Percentiles rank a stretch among this genome's conserved stretches.
These are phyloP conservation scores for Fusarium phyllophilum DNA, from an alignment of 2,329 filamentous ascomycete genomes.

Conservation along the genomic window DNA sequence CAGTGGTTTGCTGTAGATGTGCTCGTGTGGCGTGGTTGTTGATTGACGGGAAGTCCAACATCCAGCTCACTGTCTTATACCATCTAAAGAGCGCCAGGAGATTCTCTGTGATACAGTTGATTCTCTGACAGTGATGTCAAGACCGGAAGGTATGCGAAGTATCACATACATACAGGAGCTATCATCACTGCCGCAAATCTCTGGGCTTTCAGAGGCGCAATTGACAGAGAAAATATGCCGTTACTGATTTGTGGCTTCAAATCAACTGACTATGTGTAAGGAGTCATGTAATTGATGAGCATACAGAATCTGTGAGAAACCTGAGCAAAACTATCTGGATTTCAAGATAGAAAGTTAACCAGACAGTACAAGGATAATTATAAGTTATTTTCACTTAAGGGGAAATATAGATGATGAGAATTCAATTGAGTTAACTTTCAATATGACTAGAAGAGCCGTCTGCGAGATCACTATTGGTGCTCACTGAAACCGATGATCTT, in stretches of 20 bases:
- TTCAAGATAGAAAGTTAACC: fast-evolving
- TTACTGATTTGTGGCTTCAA: fast-evolving
- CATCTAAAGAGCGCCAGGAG: fast-evolving
- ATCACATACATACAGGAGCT: not conserved
- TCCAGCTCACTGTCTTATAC: not conserved
- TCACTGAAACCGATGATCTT: too few relatives aligned
- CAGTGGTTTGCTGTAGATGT: fast-evolving
- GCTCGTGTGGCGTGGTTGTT: fast-evolving
- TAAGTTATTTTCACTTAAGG: fast-evolving
- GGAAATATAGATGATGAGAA: fast-evolving
- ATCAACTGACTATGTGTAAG: fast-evolving
- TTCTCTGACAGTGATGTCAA: not conserved
- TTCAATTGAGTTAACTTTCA: fast-evolving
- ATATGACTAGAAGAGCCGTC: fast-evolving
- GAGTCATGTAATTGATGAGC: not conserved
- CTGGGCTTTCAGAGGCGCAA: fast-evolving
- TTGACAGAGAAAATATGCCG: fast-evolving
- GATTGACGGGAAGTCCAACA: fast-evolving
- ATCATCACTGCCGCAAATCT: not conserved
- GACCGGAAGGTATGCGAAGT: fast-evolving
- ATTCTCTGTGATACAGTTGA: not conserved
- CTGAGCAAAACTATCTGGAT: not conserved
- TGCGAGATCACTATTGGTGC: fast-evolving
- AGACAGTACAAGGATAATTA: fast-evolving
- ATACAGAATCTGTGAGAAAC: not conserved